phyloP scores from a whole-genome alignment of 225 moss, liverwort and hornwort species.

The Polytrichum commune region DNA sequence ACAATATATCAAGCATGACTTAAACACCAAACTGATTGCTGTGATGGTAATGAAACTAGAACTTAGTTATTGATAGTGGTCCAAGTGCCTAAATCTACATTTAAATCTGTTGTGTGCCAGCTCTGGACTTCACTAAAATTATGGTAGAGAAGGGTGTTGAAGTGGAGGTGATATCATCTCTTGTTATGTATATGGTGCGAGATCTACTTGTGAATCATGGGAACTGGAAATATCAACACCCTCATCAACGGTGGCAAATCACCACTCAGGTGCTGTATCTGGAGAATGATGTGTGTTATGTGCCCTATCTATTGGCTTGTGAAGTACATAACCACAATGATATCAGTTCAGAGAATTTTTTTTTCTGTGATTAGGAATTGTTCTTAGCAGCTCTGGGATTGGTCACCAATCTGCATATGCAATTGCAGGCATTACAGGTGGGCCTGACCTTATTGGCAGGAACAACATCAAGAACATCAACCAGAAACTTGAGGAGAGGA shows the following conservation, averaged over 20 bases:
- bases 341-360: no score
- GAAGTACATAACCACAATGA: no score
- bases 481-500: slow-evolving; percentile 39
- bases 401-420: neutral
- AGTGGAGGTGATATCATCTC: slow-evolving; percentile 55
- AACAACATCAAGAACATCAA: slow-evolving; percentile 35
- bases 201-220: slow-evolving; percentile 92
- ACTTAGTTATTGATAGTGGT: no score
- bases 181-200: slow-evolving; percentile 73
- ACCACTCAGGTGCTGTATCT: slow-evolving; percentile 67
- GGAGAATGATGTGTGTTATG: slow-evolving; percentile 8
- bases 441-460: slow-evolving; percentile 55
- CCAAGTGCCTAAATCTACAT: neutral
- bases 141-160: slow-evolving; percentile 79
- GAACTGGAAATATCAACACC: slow-evolving; percentile 90
- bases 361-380: no score
- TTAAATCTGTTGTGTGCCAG: slow-evolving; percentile 33
- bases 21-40: no score
- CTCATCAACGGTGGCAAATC: slow-evolving; percentile 92
- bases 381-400: no score
- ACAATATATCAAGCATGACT: no score
- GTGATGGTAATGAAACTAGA: neutral
- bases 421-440: slow-evolving; percentile 64
- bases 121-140: slow-evolving; percentile 70
- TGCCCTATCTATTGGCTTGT: no score